Percentiles rank a stretch among this genome's conserved stretches.
These are phyloP conservation scores for Fusarium concolor DNA, from an alignment of 2,329 filamentous ascomycete genomes.

Conservation along the genomic window DNA sequence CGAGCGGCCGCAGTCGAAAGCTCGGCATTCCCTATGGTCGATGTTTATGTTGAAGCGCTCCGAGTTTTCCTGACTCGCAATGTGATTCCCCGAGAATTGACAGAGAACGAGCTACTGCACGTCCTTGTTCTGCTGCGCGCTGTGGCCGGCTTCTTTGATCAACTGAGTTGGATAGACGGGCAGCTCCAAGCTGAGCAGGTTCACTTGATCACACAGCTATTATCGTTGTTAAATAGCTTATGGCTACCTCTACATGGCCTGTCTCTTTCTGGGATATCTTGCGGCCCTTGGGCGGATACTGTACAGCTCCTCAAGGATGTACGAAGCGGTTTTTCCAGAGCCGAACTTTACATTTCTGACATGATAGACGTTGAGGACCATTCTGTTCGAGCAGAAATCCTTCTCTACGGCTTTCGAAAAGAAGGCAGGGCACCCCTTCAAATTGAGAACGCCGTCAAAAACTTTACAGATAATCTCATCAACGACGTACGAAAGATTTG, in stretches of 20 bases:
- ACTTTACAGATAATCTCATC: constrained; percentile 57
- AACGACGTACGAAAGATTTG: constrained; percentile 61
- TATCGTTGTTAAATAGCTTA: constrained; percentile 47
- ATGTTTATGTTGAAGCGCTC: constrained; percentile 62
- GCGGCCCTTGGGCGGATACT: constrained; percentile 37
- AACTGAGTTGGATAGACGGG: constrained; percentile 33
- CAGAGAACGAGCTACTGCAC: constrained; percentile 49
- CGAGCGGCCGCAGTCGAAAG: constrained; percentile 51
- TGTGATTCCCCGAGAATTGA: constrained; percentile 54
- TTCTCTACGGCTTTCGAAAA: constrained; percentile 41
- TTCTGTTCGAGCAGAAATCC: constrained; percentile 26
- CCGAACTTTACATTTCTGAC: constrained; percentile 35
- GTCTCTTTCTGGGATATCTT: constrained; percentile 20
- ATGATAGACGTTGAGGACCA: constrained; percentile 31
- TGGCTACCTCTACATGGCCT: constrained; percentile 48
- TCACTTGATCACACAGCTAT: constrained; percentile 47
- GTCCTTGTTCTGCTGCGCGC: constrained; percentile 51
- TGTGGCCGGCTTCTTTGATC: constrained; percentile 46
- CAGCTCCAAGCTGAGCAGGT: constrained; percentile 42
- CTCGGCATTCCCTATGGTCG: constrained; percentile 61
- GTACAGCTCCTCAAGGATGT: constrained; percentile 29
- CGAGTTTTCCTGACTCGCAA: constrained; percentile 51
- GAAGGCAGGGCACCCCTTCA: not conserved
- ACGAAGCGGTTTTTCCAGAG: constrained; percentile 31
- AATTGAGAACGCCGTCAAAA: constrained; percentile 50